Base-by-base conservation (phyloP, 441 rosid genomes). In the Breynia disticha region DNA sequence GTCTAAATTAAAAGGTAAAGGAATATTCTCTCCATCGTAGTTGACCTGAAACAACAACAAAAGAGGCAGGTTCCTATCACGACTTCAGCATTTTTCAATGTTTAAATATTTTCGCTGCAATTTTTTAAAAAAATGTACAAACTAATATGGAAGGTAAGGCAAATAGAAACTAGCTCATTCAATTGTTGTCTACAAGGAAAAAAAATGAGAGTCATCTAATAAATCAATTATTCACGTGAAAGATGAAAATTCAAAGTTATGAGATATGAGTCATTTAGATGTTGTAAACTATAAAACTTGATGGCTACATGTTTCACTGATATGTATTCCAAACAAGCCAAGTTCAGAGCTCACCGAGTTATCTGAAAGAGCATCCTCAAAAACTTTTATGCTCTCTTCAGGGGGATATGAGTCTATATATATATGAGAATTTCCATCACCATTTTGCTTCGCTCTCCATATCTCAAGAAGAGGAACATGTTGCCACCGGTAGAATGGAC, bases 1-100 rank as follows among this genome's bases (percentile, higher is more conserved):
- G 60, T 87, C 94, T 74, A 67, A 43, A 72, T 91, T 87, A 72
- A 87, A 91, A 52, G 98, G 96, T 35, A 91, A 66, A 61, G 95
- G 77, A 28, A 91, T 75, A 7, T 60, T 63, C 41, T 62, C 71
- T 42, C 91, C 98, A 56, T 84, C 65, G 66, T 78, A 84, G 63
- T 74, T 68, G 22, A 81, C 89, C 96, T 91, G 73, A 54, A 74
- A 13, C 11, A 28, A 13, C 38, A 50, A 16, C 43, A 38, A 46
- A 52, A 13, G 19, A 15, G 65, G 37, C 11, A 15, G 38, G 17
- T 13, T 35, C 39, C 45, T 46, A 24, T 47, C 15, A 16, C 7
- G 5, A 16, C 11, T 52, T 60, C 32, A 24, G 51, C 19, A 43
- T 6, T 19, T 19, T 38, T 49, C 11, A 41, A 17, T 18, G 42